These are phyloP conservation scores for Saccharomycopsis hybrid DNA, from an alignment of 1,139 yeast genomes.

Conservation along the genomic window DNA sequence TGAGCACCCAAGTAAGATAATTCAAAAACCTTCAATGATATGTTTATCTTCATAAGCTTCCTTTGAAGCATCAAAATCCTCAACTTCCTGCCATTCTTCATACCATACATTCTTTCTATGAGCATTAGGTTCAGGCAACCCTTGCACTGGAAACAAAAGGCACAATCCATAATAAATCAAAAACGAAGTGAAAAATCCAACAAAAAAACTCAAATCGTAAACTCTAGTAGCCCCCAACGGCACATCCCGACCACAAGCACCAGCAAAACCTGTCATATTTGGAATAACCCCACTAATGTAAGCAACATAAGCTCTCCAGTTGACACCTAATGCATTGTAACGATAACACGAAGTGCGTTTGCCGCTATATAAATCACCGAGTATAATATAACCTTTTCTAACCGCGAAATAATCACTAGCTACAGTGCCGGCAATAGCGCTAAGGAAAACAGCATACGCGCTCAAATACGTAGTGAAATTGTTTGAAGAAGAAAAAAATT, in stretches of 20 bases:
- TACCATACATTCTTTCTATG: slow-evolving; percentile 53
- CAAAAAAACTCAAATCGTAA: slow-evolving; percentile 66
- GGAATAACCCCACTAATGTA: slow-evolving; percentile 72
- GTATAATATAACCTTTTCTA: slow-evolving; percentile 62
- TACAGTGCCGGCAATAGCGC: slow-evolving; percentile 81
- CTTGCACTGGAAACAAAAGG: slow-evolving; percentile 52
- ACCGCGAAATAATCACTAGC: slow-evolving; percentile 71
- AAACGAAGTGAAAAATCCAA: slow-evolving; percentile 61
- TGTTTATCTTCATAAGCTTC: slow-evolving; percentile 11
- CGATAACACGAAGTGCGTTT: slow-evolving; percentile 46
- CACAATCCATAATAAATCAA: slow-evolving; percentile 45
- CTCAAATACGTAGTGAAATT: slow-evolving; percentile 79
- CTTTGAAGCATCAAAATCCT: slow-evolving; percentile 44
- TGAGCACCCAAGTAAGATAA: background rate
- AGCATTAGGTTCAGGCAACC: slow-evolving; percentile 45
- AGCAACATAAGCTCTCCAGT: slow-evolving; percentile 77
- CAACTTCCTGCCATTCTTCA: slow-evolving; percentile 57
- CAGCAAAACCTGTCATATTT: slow-evolving; percentile 83
- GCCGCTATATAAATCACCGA: slow-evolving; percentile 57
- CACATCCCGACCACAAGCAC: slow-evolving; percentile 64
- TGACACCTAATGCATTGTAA: slow-evolving; percentile 58
- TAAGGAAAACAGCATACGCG: slow-evolving; percentile 81
- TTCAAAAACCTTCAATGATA: slow-evolving; percentile 5
- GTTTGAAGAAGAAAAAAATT: slow-evolving; percentile 63
- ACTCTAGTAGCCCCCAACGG: slow-evolving; percentile 74